These are phyloP conservation scores for Crucibulum laeve DNA, from an alignment of 768 basidiomycete genomes.

Conservation along the genomic window DNA sequence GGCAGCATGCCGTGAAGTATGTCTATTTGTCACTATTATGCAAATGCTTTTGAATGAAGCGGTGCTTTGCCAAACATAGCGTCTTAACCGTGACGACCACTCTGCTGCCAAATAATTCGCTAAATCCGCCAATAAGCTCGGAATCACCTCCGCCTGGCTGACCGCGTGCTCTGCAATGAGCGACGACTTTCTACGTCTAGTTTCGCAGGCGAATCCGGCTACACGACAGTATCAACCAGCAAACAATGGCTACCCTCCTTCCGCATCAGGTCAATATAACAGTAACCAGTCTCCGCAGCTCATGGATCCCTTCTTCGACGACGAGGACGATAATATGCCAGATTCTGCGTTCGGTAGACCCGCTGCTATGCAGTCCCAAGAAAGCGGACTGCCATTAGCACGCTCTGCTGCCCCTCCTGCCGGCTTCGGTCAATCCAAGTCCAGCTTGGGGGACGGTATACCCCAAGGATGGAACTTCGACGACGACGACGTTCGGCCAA, in stretches of 20 bases:
- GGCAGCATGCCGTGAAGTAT: too few species aligned
- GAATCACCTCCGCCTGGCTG: not conserved
- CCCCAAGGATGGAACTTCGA: conserved; percentile 76
- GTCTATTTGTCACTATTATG: too few species aligned
- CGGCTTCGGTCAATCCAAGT: conserved; percentile 46
- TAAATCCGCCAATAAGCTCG: too few species aligned
- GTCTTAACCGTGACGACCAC: too few species aligned
- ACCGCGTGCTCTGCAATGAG: conserved; percentile 33
- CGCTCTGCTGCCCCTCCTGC: conserved; percentile 59
- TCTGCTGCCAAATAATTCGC: too few species aligned
- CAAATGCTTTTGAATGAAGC: too few species aligned
- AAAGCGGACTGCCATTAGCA: conserved; percentile 56
- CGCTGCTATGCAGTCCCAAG: conserved; percentile 45
- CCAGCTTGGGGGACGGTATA: conserved; percentile 37
- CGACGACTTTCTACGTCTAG: conserved; percentile 73
- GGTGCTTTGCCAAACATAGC: too few species aligned
- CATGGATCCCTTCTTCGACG: conserved; percentile 88
- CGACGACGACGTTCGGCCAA: conserved; percentile 50
- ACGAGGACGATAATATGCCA: conserved; percentile 69
- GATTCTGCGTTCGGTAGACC: conserved; percentile 64
- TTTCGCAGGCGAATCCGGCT: conserved; percentile 70
- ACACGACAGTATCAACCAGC: conserved; percentile 46
- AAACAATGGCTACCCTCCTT: conserved; percentile 58
- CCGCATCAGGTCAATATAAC: conserved; percentile 34
- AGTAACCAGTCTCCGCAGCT: conserved; percentile 41